Conservation (phyloP, 352 stramenopile genomes). For the Pythium folliculosum region DNA sequence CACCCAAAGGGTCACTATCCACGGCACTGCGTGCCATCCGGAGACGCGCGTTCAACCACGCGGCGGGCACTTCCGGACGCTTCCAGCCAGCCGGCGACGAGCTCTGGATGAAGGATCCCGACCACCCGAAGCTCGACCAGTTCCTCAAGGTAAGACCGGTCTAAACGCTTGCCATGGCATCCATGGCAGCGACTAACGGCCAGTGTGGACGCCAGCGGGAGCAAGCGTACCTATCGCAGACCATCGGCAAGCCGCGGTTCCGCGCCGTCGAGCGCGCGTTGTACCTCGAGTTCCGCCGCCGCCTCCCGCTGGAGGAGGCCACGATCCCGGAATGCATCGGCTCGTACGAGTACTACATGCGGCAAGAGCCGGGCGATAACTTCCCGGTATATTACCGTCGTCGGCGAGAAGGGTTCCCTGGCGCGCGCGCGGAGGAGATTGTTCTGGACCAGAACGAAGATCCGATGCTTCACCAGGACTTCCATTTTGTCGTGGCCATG, state of each 20-base stretch:
- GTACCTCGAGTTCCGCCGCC: constrained; percentile 67
- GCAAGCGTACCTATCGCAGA: constrained; percentile 48
- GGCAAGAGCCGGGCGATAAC: constrained; percentile 59
- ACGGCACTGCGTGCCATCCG: background rate
- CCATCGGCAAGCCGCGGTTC: constrained; percentile 57
- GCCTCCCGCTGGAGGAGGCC: constrained; percentile 60
- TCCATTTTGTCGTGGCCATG: constrained; percentile 71
- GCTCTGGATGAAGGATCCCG: constrained; percentile 51
- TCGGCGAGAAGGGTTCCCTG: constrained; percentile 19
- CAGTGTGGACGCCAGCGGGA: constrained; percentile 37
- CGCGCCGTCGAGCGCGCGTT: constrained; percentile 60
- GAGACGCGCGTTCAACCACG: background rate
- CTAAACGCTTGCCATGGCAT: background rate
- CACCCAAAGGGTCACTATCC: background rate
- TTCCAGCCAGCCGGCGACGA: constrained; percentile 23
- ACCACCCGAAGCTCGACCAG: constrained; percentile 47
- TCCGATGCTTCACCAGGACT: constrained; percentile 51
- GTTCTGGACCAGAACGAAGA: constrained; percentile 81
- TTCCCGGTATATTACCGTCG: constrained; percentile 81
- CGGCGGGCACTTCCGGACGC: background rate
- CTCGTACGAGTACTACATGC: constrained; percentile 75
- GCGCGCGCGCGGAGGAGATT: constrained; percentile 43
- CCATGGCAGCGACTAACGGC: background rate
- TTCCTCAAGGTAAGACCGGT: constrained; percentile 58
- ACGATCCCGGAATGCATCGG: constrained; percentile 80